phyloP scores from a whole-genome alignment of 495 filamentous ascomycete genomes.

The Penicillium samsonianum region DNA sequence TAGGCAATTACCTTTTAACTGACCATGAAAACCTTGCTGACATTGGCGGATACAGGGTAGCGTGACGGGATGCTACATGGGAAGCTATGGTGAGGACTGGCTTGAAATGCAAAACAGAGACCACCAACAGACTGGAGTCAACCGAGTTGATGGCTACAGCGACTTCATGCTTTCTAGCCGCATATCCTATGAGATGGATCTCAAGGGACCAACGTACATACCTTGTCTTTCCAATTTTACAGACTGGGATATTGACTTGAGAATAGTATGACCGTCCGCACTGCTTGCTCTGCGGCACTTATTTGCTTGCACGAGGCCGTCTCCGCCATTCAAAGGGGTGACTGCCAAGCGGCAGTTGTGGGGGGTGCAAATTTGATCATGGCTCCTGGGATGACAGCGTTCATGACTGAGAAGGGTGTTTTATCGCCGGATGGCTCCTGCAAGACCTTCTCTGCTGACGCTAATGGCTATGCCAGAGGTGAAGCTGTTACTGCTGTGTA shows the following conservation, averaged over 20 bases:
- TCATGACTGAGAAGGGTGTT: slow-evolving; percentile 31
- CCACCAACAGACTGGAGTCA: slow-evolving; percentile 13
- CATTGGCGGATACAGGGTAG: slow-evolving; percentile 1
- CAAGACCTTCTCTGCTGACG: slow-evolving; percentile 60
- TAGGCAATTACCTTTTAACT: not conserved
- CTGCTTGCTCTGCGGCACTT: slow-evolving; percentile 42
- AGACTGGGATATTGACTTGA: not conserved
- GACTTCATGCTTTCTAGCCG: slow-evolving; percentile 41
- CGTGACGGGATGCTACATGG: slow-evolving; percentile 48
- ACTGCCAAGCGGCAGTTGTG: slow-evolving; percentile 45
- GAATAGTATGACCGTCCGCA: slow-evolving; percentile 34
- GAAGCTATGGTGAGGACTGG: slow-evolving; percentile 46
- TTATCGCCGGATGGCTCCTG: slow-evolving; percentile 40
- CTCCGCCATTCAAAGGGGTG: slow-evolving; percentile 35
- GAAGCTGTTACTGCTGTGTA: slow-evolving; percentile 50
- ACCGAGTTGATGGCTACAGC: slow-evolving; percentile 19
- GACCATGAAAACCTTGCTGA: not conserved
- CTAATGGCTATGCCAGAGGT: slow-evolving; percentile 66
- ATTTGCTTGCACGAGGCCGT: slow-evolving; percentile 38
- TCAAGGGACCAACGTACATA: slow-evolving; percentile 31
- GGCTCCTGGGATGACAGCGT: slow-evolving; percentile 30
- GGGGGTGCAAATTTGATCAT: slow-evolving; percentile 46
- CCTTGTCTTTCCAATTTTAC: not conserved
- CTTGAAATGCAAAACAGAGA: slow-evolving; percentile 24
- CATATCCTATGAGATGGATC: slow-evolving; percentile 38